phyloP scores from a whole-genome alignment of 305 asterid species.

The Rubia tinctorum region DNA sequence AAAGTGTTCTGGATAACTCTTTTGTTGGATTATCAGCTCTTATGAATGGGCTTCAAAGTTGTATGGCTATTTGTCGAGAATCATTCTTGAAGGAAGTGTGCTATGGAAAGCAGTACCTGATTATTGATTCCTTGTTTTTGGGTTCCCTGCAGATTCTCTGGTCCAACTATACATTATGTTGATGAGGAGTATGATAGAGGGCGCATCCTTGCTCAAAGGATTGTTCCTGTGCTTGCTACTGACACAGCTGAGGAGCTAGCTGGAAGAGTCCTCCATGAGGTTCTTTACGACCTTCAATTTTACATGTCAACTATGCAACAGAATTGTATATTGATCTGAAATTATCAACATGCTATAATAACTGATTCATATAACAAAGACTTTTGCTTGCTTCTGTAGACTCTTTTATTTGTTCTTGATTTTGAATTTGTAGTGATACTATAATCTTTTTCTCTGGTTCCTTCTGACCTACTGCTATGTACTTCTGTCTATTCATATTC shows the following conservation, averaged over 20 bases:
- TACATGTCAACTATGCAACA: background rate
- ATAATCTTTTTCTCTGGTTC: background rate
- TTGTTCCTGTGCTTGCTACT: constrained; percentile 57
- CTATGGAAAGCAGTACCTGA: background rate
- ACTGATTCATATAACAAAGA: background rate
- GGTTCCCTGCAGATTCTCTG: constrained; percentile 64
- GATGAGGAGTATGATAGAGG: constrained; percentile 14
- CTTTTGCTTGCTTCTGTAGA: background rate
- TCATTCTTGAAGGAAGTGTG: background rate
- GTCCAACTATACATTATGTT: constrained; percentile 68
- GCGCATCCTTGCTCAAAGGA: constrained; percentile 10
- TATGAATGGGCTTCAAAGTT: background rate
- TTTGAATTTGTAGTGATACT: constrained; percentile 1
- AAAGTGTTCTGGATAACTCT: constrained; percentile 25
- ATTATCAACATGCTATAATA: background rate
- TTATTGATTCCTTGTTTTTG: constrained; percentile 8
- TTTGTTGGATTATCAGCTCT: background rate
- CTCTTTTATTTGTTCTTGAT: background rate
- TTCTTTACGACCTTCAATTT: background rate
- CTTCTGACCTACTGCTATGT: background rate
- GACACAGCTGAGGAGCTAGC: constrained; percentile 88
- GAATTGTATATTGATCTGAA: background rate
- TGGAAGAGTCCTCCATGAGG: constrained; percentile 65
- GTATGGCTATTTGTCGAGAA: background rate
- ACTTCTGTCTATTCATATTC: background rate